Base-by-base conservation (phyloP, 2,329 filamentous ascomycete genomes). In the Talaromyces sp. region DNA sequence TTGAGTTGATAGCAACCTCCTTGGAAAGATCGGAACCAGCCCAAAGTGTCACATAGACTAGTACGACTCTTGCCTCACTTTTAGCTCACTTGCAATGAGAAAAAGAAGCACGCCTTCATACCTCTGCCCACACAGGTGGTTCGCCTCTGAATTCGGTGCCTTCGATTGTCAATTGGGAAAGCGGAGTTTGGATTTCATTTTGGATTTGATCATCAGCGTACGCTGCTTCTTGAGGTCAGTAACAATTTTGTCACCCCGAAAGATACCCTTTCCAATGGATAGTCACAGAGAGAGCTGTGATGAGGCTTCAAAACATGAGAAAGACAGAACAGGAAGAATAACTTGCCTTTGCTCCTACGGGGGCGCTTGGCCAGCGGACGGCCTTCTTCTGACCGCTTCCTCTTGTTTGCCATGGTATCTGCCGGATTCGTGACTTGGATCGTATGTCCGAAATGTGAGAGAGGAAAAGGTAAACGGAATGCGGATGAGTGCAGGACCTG, bases 1-100 rank as follows among this genome's bases (percentile, higher is more conserved):
- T 80, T 73, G 0, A 73, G 76, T 0, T 78, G 77, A 59, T 91
- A 86, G 4, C 81, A 77, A 5, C 85, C 85, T 1, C 84, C 80
- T 65, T 91, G 84, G 42, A 85, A 84, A 1, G 83, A 75, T 15
- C 80, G 82, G 71, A 85, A 91, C 72, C 86, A 89, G 0, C 82
- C 80, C 0, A 90, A 68, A 0, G 86, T 81, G 67, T 90, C 86
- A 65, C 84, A 89, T 0, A 92, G 74, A 15, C 82, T 82, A 61
- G 86, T 83, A 4, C 88, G 81, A 39, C 74, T 74, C 67, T 39
- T 56, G n/a, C n/a, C 36, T 28, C 7, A 27, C 33, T 27, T 3
- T 58, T 28, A 52, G 53, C 44, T 11, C 36, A 15, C 32, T 13
- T 59, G 63, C 19, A 57, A 28, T 6, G 57, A 15, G 15, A 22